Conservation (phyloP, 1,284 basidiomycete species). For the Stygiomarasmius scandens region DNA sequence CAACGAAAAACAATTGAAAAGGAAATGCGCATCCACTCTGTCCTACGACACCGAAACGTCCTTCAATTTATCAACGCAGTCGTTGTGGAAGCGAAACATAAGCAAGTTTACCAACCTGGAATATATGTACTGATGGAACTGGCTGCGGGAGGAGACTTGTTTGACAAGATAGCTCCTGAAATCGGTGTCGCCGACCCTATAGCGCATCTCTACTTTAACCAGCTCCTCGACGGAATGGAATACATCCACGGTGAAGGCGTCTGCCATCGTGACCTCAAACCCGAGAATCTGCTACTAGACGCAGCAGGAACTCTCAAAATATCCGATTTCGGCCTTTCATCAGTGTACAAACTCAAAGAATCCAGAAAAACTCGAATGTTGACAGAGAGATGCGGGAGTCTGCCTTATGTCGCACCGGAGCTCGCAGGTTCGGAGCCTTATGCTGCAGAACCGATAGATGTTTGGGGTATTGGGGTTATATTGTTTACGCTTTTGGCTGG, state of each 20-base stretch:
- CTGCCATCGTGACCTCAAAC: conserved; percentile 95
- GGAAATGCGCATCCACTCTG: conserved; percentile 90
- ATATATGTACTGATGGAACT: conserved; percentile 94
- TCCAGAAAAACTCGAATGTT: conserved; percentile 72
- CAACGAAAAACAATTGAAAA: conserved; percentile 86
- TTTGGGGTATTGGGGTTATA: conserved; percentile 97
- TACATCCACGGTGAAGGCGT: conserved; percentile 91
- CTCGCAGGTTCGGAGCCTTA: conserved; percentile 58
- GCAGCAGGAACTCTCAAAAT: conserved; percentile 84
- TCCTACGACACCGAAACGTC: conserved; percentile 82
- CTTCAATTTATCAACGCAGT: conserved; percentile 84
- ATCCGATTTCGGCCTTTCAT: conserved; percentile 93
- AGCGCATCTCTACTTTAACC: conserved; percentile 90
- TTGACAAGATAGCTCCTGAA: conserved; percentile 96
- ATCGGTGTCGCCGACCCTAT: conserved; percentile 87
- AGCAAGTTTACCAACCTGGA: conserved; percentile 67
- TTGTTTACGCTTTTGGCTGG: conserved; percentile 91
- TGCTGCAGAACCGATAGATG: conserved; percentile 90
- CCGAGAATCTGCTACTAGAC: conserved; percentile 90
- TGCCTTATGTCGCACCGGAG: conserved; percentile 96
- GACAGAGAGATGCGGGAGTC: conserved; percentile 86
- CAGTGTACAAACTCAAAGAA: conserved; percentile 90
- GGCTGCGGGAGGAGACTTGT: conserved; percentile 92
- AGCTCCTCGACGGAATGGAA: conserved; percentile 80
- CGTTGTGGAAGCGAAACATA: conserved; percentile 70